Evolutionary conservation across 2,329 filamentous ascomycete species (phyloP).

Genomic region (Tolypocladium paradoxum): DNA sequence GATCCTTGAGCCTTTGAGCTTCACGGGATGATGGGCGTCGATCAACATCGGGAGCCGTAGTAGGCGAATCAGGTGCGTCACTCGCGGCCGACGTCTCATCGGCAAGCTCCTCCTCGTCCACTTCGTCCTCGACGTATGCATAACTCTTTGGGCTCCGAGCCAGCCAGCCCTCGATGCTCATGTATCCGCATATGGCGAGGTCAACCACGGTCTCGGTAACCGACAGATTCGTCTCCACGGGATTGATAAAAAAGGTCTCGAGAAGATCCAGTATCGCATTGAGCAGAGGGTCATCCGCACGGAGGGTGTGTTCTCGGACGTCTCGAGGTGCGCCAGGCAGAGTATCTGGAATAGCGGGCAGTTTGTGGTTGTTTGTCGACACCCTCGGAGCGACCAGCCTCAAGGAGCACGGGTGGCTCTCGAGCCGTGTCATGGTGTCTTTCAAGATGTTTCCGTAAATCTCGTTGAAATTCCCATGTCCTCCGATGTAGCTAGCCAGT

Average conservation of each 20-base stretch:
- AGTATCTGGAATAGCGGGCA: slow-evolving; percentile 43
- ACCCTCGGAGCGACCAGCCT: slow-evolving; percentile 54
- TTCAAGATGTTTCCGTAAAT: slow-evolving; percentile 62
- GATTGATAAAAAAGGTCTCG: slow-evolving; percentile 76
- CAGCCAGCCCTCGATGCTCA: slow-evolving; percentile 85
- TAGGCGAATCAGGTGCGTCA: background rate
- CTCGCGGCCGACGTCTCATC: slow-evolving; percentile 5
- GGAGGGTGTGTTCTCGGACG: slow-evolving; percentile 50
- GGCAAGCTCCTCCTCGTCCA: slow-evolving; percentile 8
- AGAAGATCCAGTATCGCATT: slow-evolving; percentile 61
- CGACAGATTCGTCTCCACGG: slow-evolving; percentile 81
- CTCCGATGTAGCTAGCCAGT: slow-evolving; percentile 57
- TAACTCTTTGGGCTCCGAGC: slow-evolving; percentile 59
- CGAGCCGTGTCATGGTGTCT: slow-evolving; percentile 58
- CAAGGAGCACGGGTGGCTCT: slow-evolving; percentile 63
- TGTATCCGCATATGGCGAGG: slow-evolving; percentile 72
- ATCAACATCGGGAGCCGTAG: background rate
- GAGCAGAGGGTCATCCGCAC: slow-evolving; percentile 50
- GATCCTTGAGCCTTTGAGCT: slow-evolving; percentile 28
- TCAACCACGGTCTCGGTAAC: slow-evolving; percentile 76
- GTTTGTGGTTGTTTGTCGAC: slow-evolving; percentile 43
- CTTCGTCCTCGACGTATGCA: slow-evolving; percentile 33
- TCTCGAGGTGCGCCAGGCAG: slow-evolving; percentile 51
- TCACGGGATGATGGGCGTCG: slow-evolving; percentile 10
- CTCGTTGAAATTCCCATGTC: slow-evolving; percentile 59